Base-by-base conservation (phyloP, 75 land plant species). In the Pseudotsuga menziesii region DNA sequence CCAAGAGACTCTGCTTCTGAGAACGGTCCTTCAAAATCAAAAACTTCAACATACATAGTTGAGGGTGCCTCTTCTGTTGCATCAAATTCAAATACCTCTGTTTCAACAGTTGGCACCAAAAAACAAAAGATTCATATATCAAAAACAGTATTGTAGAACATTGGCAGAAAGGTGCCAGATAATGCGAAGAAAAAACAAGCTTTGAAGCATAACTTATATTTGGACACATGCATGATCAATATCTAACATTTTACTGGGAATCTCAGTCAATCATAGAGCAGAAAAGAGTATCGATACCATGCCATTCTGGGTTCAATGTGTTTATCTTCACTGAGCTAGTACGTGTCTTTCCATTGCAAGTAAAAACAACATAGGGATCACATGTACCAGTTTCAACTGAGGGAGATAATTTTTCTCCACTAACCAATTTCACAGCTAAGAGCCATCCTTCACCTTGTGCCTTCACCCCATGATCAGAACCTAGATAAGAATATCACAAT, bases 11-110 rank as follows among this genome's bases (percentile, higher is more conserved):
- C 76, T 3, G 90, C 88, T 29, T 87, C 84, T 23, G 89, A 85
- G 83, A 93, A 93, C 35, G 97, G 97, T 69, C 97, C 97, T 83
- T 93, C 94, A 84, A 91, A 96, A 81, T 91, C 88, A 63, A 85
- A 93, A 56, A 96, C 88, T 82, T 93, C 94, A 56, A 96, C 82
- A 80, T 93, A 88, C 76, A 96, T 75, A 9, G 91, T 87, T 25
- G 98, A 88, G 17, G 98, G 98, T 20, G 94, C 91, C 41, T 96
- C 94, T 72, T 90, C 91, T 76, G 88, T 91, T 27, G 97, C 97
- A 86, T 96, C 97, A 80, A 96, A 96, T 79, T 96, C 97, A 66
- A 93, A 82, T 77, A 91, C 86, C 67, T 96, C 98, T 96, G 87
- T 64, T 35, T 36, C 41, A 35, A 64, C 69, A 64, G 35, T 17